Evolutionary conservation across 2,329 filamentous ascomycete genomes (phyloP).

Genomic region (Pseudocercospora crystallina): DNA sequence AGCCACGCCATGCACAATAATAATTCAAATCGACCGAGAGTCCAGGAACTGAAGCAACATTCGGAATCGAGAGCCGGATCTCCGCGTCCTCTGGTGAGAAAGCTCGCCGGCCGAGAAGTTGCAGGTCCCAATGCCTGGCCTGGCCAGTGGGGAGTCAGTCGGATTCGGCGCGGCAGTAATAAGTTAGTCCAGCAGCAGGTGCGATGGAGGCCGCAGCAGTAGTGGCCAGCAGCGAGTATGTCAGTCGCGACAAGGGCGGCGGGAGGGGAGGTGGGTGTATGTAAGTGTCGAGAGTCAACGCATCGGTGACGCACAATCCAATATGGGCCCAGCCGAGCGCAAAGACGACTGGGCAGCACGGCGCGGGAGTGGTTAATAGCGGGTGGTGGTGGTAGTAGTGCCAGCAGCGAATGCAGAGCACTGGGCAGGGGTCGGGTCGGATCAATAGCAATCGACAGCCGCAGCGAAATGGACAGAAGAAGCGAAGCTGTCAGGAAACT

Average conservation of each 20-base stretch:
- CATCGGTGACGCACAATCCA: conserved; percentile 18
- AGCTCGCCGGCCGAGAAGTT: no score
- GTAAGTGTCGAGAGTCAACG: conserved; percentile 6
- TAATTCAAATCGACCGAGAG: conserved; percentile 8
- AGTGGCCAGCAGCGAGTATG: conserved; percentile 1
- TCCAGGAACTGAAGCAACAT: conserved; percentile 7
- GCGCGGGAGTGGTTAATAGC: no score
- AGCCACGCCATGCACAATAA: conserved; percentile 14
- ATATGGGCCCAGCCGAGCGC: conserved; percentile 17
- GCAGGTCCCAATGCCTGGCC: neutral
- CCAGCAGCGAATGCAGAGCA: no score
- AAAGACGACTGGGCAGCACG: conserved; percentile 14
- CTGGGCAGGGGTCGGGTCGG: no score
- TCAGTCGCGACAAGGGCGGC: conserved; percentile 1
- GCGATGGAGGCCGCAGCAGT: neutral
- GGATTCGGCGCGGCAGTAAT: neutral
- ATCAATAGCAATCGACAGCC: no score
- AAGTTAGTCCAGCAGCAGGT: no score
- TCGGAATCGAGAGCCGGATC: conserved; percentile 11
- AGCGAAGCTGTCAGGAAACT: no score
- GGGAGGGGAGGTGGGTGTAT: neutral
- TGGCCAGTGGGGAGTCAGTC: conserved; percentile 1
- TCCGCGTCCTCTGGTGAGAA: conserved; percentile 11
- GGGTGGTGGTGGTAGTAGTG: neutral
- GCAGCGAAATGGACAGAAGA: no score